Evolutionary conservation across 1,284 basidiomycete species (phyloP).

Genomic region (Ganoderma boninense): DNA sequence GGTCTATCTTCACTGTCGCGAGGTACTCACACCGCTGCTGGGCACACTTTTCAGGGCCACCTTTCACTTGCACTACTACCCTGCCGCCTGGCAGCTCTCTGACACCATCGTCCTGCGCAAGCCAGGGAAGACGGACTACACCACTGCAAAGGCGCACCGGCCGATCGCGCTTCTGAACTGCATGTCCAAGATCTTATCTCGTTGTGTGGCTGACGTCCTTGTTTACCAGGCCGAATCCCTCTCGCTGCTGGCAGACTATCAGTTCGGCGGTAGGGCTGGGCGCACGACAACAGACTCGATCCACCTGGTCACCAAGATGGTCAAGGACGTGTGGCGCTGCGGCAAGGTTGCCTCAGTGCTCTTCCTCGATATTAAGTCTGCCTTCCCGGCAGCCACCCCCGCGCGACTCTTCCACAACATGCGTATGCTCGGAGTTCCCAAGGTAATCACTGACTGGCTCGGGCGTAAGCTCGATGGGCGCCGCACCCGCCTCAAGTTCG

Average conservation of each 20-base stretch:
- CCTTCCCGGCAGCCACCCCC: slow-evolving; percentile 46
- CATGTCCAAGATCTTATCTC: slow-evolving; percentile 45
- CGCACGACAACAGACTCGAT: slow-evolving; percentile 48
- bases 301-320: slow-evolving; percentile 39
- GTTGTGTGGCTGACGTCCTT: slow-evolving; percentile 37
- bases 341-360: slow-evolving; percentile 42
- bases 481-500: slow-evolving; percentile 38
- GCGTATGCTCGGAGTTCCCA: slow-evolving; percentile 38
- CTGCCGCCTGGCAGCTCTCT: slow-evolving; percentile 41
- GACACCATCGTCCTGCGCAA: slow-evolving; percentile 49
- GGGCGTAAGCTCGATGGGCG: slow-evolving; percentile 32
- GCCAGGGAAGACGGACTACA: slow-evolving; percentile 47
- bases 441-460: slow-evolving; percentile 36
- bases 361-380: slow-evolving; percentile 50
- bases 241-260: slow-evolving; percentile 36
- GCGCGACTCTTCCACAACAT: slow-evolving; percentile 44
- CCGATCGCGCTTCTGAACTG: slow-evolving; percentile 50
- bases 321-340: slow-evolving; percentile 46
- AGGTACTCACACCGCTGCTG: slow-evolving; percentile 39
- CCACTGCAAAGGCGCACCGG: slow-evolving; percentile 43
- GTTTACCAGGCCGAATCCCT: slow-evolving; percentile 34
- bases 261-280: slow-evolving; percentile 46
- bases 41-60: slow-evolving; percentile 41
- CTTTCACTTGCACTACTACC: slow-evolving; percentile 40
- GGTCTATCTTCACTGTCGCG: slow-evolving; percentile 39